Evolutionary conservation across 208 protist species (phyloP), one percentile per base, ranked within the genome.

Genomic region (Crithidia mellificae): DNA sequence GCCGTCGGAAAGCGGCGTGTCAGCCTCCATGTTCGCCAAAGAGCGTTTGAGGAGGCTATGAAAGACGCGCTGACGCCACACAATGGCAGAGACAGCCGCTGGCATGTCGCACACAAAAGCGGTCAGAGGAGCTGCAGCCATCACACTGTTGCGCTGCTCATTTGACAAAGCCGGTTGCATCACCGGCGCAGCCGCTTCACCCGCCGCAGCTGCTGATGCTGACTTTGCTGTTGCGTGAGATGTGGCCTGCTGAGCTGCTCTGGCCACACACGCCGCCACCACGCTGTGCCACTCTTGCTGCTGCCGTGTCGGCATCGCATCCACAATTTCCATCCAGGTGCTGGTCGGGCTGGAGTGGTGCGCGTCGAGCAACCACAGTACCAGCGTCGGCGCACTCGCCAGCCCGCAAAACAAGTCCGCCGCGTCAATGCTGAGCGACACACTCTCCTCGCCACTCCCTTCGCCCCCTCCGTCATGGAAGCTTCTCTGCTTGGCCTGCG

Each of bases 281-380:
- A 49, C 46, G 0, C 7, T 20, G n/a, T 75, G 62, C 70, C 70
- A 75, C 30, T 68, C 62, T 20, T 30, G 47, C 56, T 49, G 43
- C 30, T 63, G 63, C 27, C 11, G 27, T 20, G 24, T 32, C 2
- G 70, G 70, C 24, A 64, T 43, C n/a, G 43, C 15, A n/a, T 20
- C 47, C 0, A 55, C 14, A n/a, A 75, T 7, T 22, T 75, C 70
- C 25, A 50, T 57, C 62, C 61, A 75, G 6, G 39, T 44, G 47
- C 62, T 69, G 15, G 62, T 75, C 17, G 70, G 70, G 27, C 70
- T 75, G 41, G 65, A 65, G 25, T 24, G 43, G 14, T 49, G 49
- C 22, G 62, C 53, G 19, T 63, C 55, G 6, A 44, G 53, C 70
- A 75, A 29, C 70, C 70, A 75, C 43, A 43, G n/a, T 15, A 69